A percentile compares a stretch with the other conserved stretches of the same genome.
Conservation (phyloP, 176 grass and related monocot genomes). For the Urochloa ruziziensis region DNA sequence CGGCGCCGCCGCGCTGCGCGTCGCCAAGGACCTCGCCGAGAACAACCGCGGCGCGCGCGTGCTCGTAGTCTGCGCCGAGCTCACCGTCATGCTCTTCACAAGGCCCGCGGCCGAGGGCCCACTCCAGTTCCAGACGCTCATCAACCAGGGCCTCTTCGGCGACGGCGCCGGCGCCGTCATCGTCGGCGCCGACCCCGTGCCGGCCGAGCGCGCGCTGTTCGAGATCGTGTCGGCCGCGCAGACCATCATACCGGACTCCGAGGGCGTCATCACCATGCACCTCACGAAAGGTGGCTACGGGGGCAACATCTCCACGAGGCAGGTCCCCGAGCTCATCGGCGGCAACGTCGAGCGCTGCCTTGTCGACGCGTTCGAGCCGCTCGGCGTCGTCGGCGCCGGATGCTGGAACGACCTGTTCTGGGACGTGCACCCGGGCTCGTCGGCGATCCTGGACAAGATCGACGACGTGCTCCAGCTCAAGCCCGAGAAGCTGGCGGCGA, state of each 20-base stretch:
- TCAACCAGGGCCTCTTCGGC: conserved; percentile 48
- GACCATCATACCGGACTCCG: conserved; percentile 36
- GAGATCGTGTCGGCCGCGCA: conserved; percentile 54
- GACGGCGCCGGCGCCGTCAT: conserved; percentile 44
- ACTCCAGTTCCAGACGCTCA: background rate
- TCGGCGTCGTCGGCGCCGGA: conserved; percentile 3
- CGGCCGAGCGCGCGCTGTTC: conserved; percentile 41
- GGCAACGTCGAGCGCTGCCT: conserved; percentile 49
- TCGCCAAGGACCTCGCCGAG: conserved; percentile 74
- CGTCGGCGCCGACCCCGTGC: conserved; percentile 45
- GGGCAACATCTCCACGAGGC: conserved; percentile 11
- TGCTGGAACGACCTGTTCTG: conserved; percentile 77
- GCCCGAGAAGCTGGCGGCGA: conserved; percentile 32
- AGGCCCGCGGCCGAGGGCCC: conserved; percentile 30
- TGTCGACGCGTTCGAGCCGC: conserved; percentile 5
- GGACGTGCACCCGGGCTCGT: conserved; percentile 45
- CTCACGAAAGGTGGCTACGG: conserved; percentile 21
- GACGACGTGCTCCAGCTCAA: conserved; percentile 38
- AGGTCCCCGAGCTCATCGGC: conserved; percentile 40
- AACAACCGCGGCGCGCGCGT: conserved; percentile 55
- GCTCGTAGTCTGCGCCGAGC: conserved; percentile 53
- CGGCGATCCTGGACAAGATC: conserved; percentile 36
- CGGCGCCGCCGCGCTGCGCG: conserved; percentile 40
- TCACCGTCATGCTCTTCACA: conserved; percentile 42
- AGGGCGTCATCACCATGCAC: conserved; percentile 34